Evolutionary conservation across 2,329 filamentous ascomycete genomes (phyloP).

Genomic region (Ophiobolus disseminans): DNA sequence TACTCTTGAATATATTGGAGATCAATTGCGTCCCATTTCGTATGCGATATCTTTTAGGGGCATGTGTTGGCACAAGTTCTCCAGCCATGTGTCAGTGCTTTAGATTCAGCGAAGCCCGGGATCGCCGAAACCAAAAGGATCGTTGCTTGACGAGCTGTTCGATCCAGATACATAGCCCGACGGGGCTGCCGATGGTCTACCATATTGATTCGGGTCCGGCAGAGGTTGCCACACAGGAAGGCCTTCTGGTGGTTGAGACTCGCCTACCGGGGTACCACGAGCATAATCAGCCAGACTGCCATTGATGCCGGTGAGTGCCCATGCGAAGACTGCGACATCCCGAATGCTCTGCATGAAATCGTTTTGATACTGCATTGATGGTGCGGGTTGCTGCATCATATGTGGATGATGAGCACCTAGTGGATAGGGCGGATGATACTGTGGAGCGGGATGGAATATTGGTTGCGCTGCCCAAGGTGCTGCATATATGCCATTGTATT

Average conservation of each 20-base stretch:
- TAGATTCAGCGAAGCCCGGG: slow-evolving; percentile 44
- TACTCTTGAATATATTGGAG: too few species aligned
- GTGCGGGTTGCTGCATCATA: slow-evolving; percentile 59
- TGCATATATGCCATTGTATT: slow-evolving; percentile 69
- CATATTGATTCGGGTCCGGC: slow-evolving; percentile 19
- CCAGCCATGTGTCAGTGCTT: too few species aligned
- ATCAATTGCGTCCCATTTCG: too few species aligned
- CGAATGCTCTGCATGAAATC: slow-evolving; percentile 81
- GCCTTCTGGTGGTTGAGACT: slow-evolving; percentile 67
- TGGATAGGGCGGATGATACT: slow-evolving; percentile 46
- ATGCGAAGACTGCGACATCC: slow-evolving; percentile 87
- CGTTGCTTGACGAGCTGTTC: slow-evolving; percentile 41
- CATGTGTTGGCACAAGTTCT: too few species aligned
- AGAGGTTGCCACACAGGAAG: slow-evolving; percentile 64
- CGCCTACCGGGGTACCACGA: slow-evolving; percentile 67
- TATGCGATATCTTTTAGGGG: too few species aligned
- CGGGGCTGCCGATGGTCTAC: slow-evolving; percentile 37
- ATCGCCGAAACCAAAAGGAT: slow-evolving; percentile 46
- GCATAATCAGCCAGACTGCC: slow-evolving; percentile 72
- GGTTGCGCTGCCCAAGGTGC: slow-evolving; percentile 80
- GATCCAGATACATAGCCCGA: slow-evolving; percentile 45
- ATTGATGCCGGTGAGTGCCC: slow-evolving; percentile 82
- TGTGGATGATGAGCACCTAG: slow-evolving; percentile 45
- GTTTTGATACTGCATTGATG: slow-evolving; percentile 54
- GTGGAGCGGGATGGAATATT: slow-evolving; percentile 56